Evolutionary conservation across 2,329 filamentous ascomycete species (phyloP).

Genomic region (Pseudogymnoascus pannorum): DNA sequence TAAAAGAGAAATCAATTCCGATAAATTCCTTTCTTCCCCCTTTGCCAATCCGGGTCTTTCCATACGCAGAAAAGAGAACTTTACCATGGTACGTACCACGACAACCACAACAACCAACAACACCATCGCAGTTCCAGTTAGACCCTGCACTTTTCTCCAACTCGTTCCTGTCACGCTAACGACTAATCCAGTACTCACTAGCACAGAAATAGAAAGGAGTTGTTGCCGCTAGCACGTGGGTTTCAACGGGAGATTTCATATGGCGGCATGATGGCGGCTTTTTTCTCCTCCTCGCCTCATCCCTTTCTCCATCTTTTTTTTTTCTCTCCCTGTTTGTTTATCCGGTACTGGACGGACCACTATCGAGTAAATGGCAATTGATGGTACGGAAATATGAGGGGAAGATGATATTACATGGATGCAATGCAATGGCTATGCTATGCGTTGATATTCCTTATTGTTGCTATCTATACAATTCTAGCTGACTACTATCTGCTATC

Average conservation of each 20-base stretch:
- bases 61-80: neutral
- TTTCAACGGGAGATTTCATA: slow-evolving; percentile 8
- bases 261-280: neutral
- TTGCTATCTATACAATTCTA: neutral
- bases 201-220: neutral
- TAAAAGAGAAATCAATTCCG: neutral
- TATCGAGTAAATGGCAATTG: neutral
- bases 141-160: neutral
- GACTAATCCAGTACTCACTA: neutral
- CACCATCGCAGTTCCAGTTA: too few species aligned
- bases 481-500: neutral
- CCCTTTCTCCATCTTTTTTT: slow-evolving; percentile 7
- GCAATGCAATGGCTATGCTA: neutral
- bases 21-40: neutral
- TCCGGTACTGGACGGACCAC: neutral
- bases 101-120: too few species aligned
- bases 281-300: slow-evolving; percentile 1
- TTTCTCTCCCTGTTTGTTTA: neutral
- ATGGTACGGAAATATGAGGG: neutral
- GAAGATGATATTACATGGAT: neutral
- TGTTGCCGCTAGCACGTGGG: neutral
- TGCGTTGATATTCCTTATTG: neutral
- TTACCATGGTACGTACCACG: too few species aligned
- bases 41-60: neutral
- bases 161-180: slow-evolving; percentile 1